Evolutionary conservation across 805 yeast genomes (phyloP), one percentile per base, ranked within the genome.

Genomic region (Hanseniaspora mollemarum): DNA sequence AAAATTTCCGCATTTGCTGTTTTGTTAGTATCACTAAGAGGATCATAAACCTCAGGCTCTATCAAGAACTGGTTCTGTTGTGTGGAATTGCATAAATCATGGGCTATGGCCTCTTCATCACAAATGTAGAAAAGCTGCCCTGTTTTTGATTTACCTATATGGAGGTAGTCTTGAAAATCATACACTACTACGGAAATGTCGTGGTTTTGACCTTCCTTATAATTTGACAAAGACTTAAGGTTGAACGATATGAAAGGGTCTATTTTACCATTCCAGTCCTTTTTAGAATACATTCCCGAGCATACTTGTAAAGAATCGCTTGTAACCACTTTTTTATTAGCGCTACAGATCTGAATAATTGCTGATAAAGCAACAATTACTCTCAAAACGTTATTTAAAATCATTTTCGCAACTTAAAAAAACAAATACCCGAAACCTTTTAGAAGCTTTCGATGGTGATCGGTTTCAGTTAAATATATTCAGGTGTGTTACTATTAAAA

Each of bases 281-380:
- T 71, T 58, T 80, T 80, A 51, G 88, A 76, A 67, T 90, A 90
- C 80, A 90, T 82, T 32, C 98, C 98, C 4, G 87, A 74, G 64
- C 98, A 90, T 24, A 77, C 77, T 59, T 85, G 92, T 16, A 80
- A 71, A 44, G 75, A 67, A 10, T 59, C 65, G 15, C 74, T 63
- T 42, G 74, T 73, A 55, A 86, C 71, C 24, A 61, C 60, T 28
- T 74, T 81, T 60, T 67, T 65, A 55, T 70, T 69, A 22, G 70
- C 72, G 19, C 25, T 16, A 4, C 54, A 60, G 13, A n/a, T 5
- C 32, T 37, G 28, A 9, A 43, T 19, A 28, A 29, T 6, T 15
- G 43, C 13, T 3, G 29, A 4, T 29, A 24, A 37, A 12, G 31
- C 12, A 15, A 21, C 3, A 16, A 45, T 7, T 1, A n/a, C 22